Percentiles rank a stretch among this genome's conserved stretches.
Evolutionary conservation across 2,329 filamentous ascomycete species (phyloP).

Genomic region (Exophiala xenobiotica): DNA sequence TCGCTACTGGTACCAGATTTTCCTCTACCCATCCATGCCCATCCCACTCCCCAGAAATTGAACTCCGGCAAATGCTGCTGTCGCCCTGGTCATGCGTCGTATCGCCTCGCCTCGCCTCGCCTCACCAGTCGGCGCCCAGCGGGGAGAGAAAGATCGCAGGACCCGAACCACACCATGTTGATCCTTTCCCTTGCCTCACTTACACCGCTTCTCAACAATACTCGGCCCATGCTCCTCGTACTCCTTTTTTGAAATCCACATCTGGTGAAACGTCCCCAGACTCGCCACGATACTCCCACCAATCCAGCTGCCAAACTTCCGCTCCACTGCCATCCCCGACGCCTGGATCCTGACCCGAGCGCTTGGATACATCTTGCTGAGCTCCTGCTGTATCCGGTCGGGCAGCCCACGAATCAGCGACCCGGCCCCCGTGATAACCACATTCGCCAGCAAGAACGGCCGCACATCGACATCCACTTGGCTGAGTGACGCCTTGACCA

Average conservation of each 20-base stretch:
- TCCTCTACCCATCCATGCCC: too few species aligned
- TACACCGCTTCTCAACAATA: slow-evolving; percentile 95
- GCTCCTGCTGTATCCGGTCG: slow-evolving; percentile 82
- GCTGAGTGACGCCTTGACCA: slow-evolving; percentile 74
- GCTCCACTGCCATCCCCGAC: slow-evolving; percentile 79
- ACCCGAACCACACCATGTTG: too few species aligned
- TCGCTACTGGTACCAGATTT: too few species aligned
- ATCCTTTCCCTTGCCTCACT: slow-evolving; percentile 51
- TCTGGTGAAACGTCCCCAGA: slow-evolving; percentile 96
- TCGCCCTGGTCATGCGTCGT: too few species aligned
- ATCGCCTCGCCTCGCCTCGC: too few species aligned
- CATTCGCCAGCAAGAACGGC: slow-evolving; percentile 77
- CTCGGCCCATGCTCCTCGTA: slow-evolving; percentile 90
- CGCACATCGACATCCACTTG: slow-evolving; percentile 87
- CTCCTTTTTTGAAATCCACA: slow-evolving; percentile 98
- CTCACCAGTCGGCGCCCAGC: too few species aligned
- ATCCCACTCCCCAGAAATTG: too few species aligned
- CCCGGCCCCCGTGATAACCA: slow-evolving; percentile 87
- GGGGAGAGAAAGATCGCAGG: too few species aligned
- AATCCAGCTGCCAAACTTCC: slow-evolving; percentile 92
- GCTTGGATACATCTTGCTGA: slow-evolving; percentile 77
- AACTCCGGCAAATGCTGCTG: too few species aligned
- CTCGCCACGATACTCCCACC: slow-evolving; percentile 94
- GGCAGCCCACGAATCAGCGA: slow-evolving; percentile 88
- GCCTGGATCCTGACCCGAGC: slow-evolving; percentile 86